Conservation (phyloP, 768 basidiomycete genomes). For the Lactarius tabidus region DNA sequence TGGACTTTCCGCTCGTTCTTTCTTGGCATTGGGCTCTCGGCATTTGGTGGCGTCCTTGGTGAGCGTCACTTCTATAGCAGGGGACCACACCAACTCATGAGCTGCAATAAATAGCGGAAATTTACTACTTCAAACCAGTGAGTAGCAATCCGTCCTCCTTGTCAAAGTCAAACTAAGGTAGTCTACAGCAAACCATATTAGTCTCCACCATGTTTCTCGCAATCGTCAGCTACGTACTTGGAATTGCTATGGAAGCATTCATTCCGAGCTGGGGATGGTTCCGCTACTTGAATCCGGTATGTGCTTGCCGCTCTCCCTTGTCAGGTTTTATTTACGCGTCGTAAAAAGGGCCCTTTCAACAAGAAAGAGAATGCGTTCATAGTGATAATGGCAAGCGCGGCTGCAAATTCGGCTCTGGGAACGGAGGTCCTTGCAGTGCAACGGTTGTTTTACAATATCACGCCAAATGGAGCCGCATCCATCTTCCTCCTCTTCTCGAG, state of each 20-base stretch:
- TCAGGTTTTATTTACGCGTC: conserved; percentile 2
- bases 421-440: conserved; percentile 54
- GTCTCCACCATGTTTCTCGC: conserved; percentile 54
- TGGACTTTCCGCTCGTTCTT: conserved; percentile 47
- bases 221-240: conserved; percentile 48
- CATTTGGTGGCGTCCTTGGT: conserved; percentile 53
- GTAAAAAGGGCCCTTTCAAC: conserved; percentile 48
- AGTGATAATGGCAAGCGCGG: conserved; percentile 56
- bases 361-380: conserved; percentile 58
- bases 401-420: conserved; percentile 49
- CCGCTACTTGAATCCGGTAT: conserved; percentile 50
- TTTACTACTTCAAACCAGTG: conserved; percentile 60
- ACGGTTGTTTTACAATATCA: conserved; percentile 42
- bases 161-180: background rate
- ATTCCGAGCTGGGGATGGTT: conserved; percentile 45
- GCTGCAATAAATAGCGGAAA: conserved; percentile 51
- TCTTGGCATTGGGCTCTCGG: conserved; percentile 45
- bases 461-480: conserved; percentile 42
- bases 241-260: conserved; percentile 41
- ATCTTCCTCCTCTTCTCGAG: conserved; percentile 41
- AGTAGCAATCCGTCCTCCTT: conserved; percentile 7
- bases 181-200: conserved; percentile 45
- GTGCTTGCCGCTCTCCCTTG: conserved; percentile 20
- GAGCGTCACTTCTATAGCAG: conserved; percentile 6
- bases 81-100: conserved; percentile 34